Evolutionary conservation across 2,329 filamentous ascomycete species (phyloP).

Genomic region (Trichoderma harzianum): DNA sequence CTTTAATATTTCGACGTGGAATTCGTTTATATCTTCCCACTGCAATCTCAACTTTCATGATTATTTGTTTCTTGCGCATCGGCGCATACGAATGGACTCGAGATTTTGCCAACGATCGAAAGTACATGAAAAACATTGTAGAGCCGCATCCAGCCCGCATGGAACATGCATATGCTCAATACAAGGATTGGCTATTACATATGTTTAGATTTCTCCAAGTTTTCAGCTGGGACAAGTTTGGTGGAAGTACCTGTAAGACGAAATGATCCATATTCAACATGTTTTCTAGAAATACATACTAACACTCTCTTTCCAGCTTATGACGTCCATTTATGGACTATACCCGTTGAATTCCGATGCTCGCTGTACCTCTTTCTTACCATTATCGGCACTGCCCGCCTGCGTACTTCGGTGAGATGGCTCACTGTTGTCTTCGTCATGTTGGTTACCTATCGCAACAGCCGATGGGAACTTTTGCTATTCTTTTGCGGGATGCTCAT

Average conservation of each 20-base stretch:
- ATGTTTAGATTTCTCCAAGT: constrained; percentile 51
- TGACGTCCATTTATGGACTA: constrained; percentile 61
- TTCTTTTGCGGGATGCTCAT: constrained; percentile 54
- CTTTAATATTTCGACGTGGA: constrained; percentile 49
- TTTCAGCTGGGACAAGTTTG: constrained; percentile 48
- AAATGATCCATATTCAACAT: not conserved
- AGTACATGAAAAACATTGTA: constrained; percentile 46
- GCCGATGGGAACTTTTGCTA: constrained; percentile 53
- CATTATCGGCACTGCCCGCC: constrained; percentile 47
- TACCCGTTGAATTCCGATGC: constrained; percentile 58
- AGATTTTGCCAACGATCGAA: constrained; percentile 41
- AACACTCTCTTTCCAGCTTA: constrained; percentile 35
- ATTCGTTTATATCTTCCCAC: constrained; percentile 52
- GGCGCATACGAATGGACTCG: constrained; percentile 49
- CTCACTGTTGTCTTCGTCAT: constrained; percentile 40
- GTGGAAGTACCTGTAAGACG: constrained; percentile 42
- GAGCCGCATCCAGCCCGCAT: constrained; percentile 46
- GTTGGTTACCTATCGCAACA: constrained; percentile 45
- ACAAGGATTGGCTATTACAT: constrained; percentile 44
- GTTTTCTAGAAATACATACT: constrained; percentile 10
- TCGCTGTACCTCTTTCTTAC: constrained; percentile 56
- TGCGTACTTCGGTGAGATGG: constrained; percentile 42
- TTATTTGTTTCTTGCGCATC: constrained; percentile 42
- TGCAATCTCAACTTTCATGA: constrained; percentile 47
- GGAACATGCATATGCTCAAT: constrained; percentile 37